These are phyloP conservation scores for sunflower (Helianthus annuus) DNA, from an alignment of 129 eudicot species.

Conservation along the genomic window DNA sequence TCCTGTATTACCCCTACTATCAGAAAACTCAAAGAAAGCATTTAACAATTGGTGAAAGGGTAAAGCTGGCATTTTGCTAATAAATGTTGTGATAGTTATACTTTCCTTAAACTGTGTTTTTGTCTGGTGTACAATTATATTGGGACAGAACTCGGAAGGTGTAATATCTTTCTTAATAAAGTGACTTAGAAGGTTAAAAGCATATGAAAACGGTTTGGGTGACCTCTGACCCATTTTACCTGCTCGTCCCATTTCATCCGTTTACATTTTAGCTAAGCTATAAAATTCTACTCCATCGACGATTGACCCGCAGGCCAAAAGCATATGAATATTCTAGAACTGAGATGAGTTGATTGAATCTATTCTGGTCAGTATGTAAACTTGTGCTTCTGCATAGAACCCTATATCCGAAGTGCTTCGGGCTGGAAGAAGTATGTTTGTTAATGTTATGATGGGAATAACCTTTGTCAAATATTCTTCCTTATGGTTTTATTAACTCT, in stretches of 20 bases:
- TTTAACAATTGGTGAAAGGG: not conserved
- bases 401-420: too few species aligned
- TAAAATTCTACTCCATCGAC: not conserved
- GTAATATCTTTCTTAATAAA: not conserved
- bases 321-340: too few species aligned
- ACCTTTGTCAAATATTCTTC: not conserved
- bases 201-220: slow-evolving; percentile 10
- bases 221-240: not conserved
- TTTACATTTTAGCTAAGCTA: not conserved
- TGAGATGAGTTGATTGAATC: too few species aligned
- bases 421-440: not conserved
- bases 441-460: not conserved
- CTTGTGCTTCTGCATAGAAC: too few species aligned
- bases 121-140: not conserved
- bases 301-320: too few species aligned
- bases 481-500: not conserved
- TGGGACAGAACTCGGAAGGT: not conserved
- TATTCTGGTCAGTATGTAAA: too few species aligned
- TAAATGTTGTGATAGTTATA: not conserved
- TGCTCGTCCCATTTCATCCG: not conserved
- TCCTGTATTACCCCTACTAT: not conserved
- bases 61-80: not conserved
- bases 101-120: not conserved
- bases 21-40: not conserved
- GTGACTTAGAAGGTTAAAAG: slow-evolving; percentile 4